Percentiles rank a stretch among this genome's conserved stretches.
phyloP scores from a whole-genome alignment of 352 stramenopile genomes.

The Phytophthora litchii region DNA sequence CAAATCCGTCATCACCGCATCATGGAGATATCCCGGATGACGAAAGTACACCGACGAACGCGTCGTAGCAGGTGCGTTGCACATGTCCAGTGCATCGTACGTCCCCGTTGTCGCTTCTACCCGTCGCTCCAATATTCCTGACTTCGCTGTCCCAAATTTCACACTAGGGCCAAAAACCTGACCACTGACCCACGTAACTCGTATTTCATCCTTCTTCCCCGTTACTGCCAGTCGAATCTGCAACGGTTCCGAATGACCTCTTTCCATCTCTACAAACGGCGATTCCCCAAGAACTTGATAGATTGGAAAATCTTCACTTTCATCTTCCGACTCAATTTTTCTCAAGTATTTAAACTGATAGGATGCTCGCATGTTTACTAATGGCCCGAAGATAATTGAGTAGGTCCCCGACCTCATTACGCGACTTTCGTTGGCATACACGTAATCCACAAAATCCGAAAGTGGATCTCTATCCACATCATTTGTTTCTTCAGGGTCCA shows the following conservation, averaged over 20 bases:
- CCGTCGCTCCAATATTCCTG: slow-evolving; percentile 10
- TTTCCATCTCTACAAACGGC: slow-evolving; percentile 38
- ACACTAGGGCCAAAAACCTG: slow-evolving; percentile 38
- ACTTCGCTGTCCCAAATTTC: slow-evolving; percentile 27
- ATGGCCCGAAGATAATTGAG: slow-evolving; percentile 24
- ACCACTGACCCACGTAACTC: slow-evolving; percentile 51
- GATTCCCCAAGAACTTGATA: slow-evolving; percentile 36
- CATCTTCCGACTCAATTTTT: slow-evolving; percentile 15
- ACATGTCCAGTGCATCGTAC: slow-evolving; percentile 40
- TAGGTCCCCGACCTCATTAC: neutral
- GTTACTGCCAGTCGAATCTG: slow-evolving; percentile 46
- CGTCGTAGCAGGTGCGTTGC: slow-evolving; percentile 21
- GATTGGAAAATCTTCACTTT: slow-evolving; percentile 1
- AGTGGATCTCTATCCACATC: slow-evolving; percentile 15
- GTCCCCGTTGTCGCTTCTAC: slow-evolving; percentile 19
- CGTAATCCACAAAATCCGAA: slow-evolving; percentile 34
- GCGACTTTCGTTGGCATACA: slow-evolving; percentile 23
- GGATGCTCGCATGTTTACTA: slow-evolving; percentile 34
- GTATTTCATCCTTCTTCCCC: slow-evolving; percentile 37
- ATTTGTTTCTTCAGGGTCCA: slow-evolving; percentile 24
- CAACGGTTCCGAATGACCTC: slow-evolving; percentile 38
- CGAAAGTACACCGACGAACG: slow-evolving; percentile 27
- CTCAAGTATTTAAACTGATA: slow-evolving; percentile 34
- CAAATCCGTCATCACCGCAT: slow-evolving; percentile 40
- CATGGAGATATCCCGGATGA: slow-evolving; percentile 36